phyloP scores from a whole-genome alignment of 495 filamentous ascomycete genomes.

The Elasticomyces elasticus region DNA sequence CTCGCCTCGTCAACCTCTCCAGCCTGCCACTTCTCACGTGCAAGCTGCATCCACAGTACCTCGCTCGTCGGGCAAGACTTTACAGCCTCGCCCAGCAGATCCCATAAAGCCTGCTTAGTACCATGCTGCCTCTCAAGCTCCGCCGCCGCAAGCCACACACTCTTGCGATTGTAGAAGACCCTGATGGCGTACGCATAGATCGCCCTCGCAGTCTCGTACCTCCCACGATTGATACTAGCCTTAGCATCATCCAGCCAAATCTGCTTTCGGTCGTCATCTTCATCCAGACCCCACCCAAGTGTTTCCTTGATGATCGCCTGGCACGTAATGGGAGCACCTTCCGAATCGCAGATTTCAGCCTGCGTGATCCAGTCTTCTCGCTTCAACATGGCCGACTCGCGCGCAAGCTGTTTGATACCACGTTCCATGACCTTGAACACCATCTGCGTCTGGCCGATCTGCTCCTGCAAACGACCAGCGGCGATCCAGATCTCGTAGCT shows the following conservation, averaged over 20 bases:
- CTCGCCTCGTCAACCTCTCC: slow-evolving; percentile 79
- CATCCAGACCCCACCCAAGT: slow-evolving; percentile 84
- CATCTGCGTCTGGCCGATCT: slow-evolving; percentile 63
- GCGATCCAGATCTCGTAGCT: slow-evolving; percentile 95
- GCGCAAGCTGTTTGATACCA: slow-evolving; percentile 79
- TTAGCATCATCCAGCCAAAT: slow-evolving; percentile 91
- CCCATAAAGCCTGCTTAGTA: slow-evolving; percentile 69
- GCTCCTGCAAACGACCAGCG: slow-evolving; percentile 82
- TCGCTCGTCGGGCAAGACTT: slow-evolving; percentile 85
- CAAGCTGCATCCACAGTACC: slow-evolving; percentile 90
- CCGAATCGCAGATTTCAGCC: slow-evolving; percentile 89
- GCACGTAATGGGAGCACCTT: slow-evolving; percentile 79
- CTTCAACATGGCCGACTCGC: slow-evolving; percentile 89
- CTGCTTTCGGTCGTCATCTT: slow-evolving; percentile 93
- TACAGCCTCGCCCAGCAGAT: slow-evolving; percentile 82
- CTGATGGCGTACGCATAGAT: slow-evolving; percentile 87
- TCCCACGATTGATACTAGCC: slow-evolving; percentile 61
- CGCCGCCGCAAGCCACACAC: slow-evolving; percentile 77
- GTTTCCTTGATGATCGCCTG: slow-evolving; percentile 84
- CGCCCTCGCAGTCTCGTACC: slow-evolving; percentile 80
- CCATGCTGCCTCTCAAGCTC: slow-evolving; percentile 89
- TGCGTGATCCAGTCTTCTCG: slow-evolving; percentile 95
- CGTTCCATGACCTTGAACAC: slow-evolving; percentile 81
- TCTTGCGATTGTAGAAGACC: slow-evolving; percentile 73
- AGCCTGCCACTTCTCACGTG: slow-evolving; percentile 83